Base-by-base conservation (phyloP, 129 eudicot species). In the Pittosporum tobira region DNA sequence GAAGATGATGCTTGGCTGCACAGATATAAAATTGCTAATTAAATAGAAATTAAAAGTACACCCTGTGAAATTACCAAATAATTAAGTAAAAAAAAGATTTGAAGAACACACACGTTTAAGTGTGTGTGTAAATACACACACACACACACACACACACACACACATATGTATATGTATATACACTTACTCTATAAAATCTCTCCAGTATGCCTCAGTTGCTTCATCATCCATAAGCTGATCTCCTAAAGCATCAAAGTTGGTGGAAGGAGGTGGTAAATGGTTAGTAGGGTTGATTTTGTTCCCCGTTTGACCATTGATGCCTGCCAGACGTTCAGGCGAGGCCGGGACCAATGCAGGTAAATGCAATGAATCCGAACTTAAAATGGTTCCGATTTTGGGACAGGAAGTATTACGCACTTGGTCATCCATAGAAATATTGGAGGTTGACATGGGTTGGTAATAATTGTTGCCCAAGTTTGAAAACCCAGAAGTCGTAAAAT, bases 131-230 rank as follows among this genome's bases (percentile, higher is more conserved):
- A 6, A n/a, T 46, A 47, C 12, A 59, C 77, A 59, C 53, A 65
- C 78, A 66, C 64, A n/a, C n/a, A n/a, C n/a, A n/a, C n/a, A n/a
- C n/a, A n/a, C n/a, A n/a, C n/a, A n/a, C n/a, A n/a, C 5, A 19
- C 19, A 0, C 15, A 40, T n/a, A 42, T 14, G 11, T 15, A 23
- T 12, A 40, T 22, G 49, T 59, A 12, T 7, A 24, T 46, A 14
- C 6, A 60, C 81, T 70, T 65, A 70, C 81, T 75, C 66, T 2
- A 65, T 62, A 48, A 75, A 38, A 26, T 75, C 73, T 71, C 49
- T 75, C 76, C 76, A 75, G 48, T 70, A 70, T 36, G 71, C 31
- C 45, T 75, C 55, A 53, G 37, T 59, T 19, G 72, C 76, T 42
- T 56, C 76, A 42, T 73, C 79, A 65, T 70, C 65, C 64, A 75